Percentiles rank a stretch among this genome's conserved stretches.
phyloP scores from a whole-genome alignment of 2,329 filamentous ascomycete genomes.

The Chaetomium olivaceum region DNA sequence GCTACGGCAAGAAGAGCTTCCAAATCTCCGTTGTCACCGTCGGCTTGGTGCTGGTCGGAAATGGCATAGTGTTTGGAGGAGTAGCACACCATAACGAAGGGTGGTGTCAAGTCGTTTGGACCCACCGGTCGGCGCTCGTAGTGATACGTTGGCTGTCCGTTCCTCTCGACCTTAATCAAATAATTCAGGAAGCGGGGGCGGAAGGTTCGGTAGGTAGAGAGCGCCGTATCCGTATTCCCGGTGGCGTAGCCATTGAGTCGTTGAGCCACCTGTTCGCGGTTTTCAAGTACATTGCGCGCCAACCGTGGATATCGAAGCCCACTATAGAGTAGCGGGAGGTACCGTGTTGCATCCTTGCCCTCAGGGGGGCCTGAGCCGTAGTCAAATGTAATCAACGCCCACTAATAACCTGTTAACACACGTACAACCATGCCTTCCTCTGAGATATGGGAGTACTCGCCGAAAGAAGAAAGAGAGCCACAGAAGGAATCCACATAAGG shows the following conservation, averaged over 20 bases:
- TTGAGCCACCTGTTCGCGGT: slow-evolving; percentile 8
- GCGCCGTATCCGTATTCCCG: neutral
- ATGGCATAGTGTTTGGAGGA: slow-evolving; percentile 13
- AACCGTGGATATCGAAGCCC: slow-evolving; percentile 16
- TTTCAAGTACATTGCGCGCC: slow-evolving; percentile 20
- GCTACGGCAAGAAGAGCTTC: slow-evolving; percentile 2
- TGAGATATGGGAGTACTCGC: neutral
- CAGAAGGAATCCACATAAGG: neutral
- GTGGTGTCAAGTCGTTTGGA: slow-evolving; percentile 14
- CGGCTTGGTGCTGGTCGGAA: neutral
- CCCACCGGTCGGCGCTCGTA: slow-evolving; percentile 3
- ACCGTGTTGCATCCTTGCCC: neutral
- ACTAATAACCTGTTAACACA: no score
- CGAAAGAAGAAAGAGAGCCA: neutral
- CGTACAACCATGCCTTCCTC: no score
- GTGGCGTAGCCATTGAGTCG: neutral
- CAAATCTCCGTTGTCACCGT: neutral
- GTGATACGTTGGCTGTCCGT: neutral
- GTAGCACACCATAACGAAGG: slow-evolving; percentile 14
- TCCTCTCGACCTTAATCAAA: slow-evolving; percentile 1
- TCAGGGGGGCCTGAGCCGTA: no score
- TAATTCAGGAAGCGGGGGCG: slow-evolving; percentile 19
- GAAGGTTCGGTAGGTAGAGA: slow-evolving; percentile 17
- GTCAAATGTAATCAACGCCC: no score
- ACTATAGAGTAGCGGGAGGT: slow-evolving; percentile 16